Conservation (phyloP, 805 yeast genomes). For the Saccharomycopsis oosterbeekiorum region DNA sequence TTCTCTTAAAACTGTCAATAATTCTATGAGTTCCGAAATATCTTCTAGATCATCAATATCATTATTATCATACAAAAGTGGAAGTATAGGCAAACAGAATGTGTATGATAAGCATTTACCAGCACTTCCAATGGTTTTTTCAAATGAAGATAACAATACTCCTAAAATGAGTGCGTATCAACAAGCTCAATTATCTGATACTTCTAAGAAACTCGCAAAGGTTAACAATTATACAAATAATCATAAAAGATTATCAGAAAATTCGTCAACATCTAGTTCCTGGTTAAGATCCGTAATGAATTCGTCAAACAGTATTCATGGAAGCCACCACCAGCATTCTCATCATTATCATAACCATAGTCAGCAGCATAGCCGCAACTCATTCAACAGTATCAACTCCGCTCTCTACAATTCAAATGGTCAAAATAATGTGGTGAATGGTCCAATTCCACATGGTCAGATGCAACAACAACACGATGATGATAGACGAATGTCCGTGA, state of each 20-base stretch:
- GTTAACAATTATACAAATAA: constrained; percentile 4
- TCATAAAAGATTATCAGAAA: not conserved
- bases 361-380: constrained; percentile 1
- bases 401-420: constrained; percentile 5
- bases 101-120: constrained; percentile 5
- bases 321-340: not conserved
- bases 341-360: not conserved
- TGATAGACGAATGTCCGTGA: constrained; percentile 14
- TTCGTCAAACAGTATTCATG: not conserved
- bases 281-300: constrained; percentile 2
- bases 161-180: constrained; percentile 16
- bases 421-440: constrained; percentile 4
- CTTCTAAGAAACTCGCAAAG: constrained; percentile 12
- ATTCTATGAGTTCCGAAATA: constrained; percentile 11
- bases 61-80: constrained; percentile 6
- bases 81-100: not conserved
- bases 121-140: constrained; percentile 8
- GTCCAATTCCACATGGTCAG: not conserved
- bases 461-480: constrained; percentile 2
- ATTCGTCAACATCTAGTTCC: not conserved
- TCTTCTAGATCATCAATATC: constrained; percentile 14
- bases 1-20: constrained; percentile 14
- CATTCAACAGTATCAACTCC: constrained; percentile 7
- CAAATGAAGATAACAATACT: constrained; percentile 7
- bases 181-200: constrained; percentile 16